Evolutionary conservation across 176 grass and related monocot species (phyloP), one percentile per base, ranked within the genome.

Genomic region (Thalia dealbata): DNA sequence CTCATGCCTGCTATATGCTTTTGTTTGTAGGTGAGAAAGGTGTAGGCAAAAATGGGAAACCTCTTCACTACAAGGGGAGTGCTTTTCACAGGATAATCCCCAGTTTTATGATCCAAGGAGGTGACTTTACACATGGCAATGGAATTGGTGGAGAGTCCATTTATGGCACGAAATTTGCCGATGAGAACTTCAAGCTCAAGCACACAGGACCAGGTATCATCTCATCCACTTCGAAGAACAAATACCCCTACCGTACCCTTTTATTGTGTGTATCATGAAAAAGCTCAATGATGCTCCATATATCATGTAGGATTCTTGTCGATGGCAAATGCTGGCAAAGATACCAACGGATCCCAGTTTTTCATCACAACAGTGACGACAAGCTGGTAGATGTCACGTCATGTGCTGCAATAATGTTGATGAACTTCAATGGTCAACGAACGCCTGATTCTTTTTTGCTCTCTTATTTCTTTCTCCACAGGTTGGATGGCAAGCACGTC

Each of bases 181-280:
- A 99, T 78, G 95, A 99, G 50, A 99, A 99, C 81, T 99, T 99
- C 72, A 95, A 93, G 76, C 75, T 99, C 78, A 99, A 99, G 83
- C 95, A 99, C 74, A 99, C 95, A 24, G 95, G 95, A 63, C 95
- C 95, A 73, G 95, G 95, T 86, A 70, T 78, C 25, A 13, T n/a
- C 3, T 61, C 58, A 62, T 8, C 21, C 74, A 60, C 61, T 2
- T 52, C 14, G 10, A 45, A 23, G 16, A 44, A 3, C 11, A 70
- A 45, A 14, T 69, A 27, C 67, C n/a, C n/a, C n/a, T 68, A 55
- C 56, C 1, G 24, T 23, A n/a, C n/a, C 63, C 10, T 0, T 44
- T 7, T 21, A 8, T 64, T 29, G 42, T 18, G 42, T 54, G 13
- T 5, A 32, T 67, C 8, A 38, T 3, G 11, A 19, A 75, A 68